Conservation (phyloP, 2,329 filamentous ascomycete species). For the Calonectria ilicicola region DNA sequence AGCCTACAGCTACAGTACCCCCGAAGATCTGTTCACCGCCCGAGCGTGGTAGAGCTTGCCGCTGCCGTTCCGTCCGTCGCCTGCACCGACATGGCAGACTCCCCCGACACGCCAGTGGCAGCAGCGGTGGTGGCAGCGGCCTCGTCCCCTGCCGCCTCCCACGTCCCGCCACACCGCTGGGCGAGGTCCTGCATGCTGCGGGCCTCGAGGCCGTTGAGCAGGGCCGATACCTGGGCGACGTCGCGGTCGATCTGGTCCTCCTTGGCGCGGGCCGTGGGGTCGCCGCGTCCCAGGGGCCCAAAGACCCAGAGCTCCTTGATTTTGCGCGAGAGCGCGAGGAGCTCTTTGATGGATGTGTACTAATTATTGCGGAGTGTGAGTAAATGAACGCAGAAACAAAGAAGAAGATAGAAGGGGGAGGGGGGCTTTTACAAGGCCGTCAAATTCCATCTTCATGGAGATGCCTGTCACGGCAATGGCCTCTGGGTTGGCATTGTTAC, state of each 20-base stretch:
- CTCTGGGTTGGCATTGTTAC: constrained; percentile 53
- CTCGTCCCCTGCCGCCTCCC: constrained; percentile 44
- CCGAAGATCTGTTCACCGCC: not conserved
- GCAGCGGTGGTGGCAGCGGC: constrained; percentile 19
- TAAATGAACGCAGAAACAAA: not conserved
- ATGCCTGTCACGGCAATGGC: constrained; percentile 57
- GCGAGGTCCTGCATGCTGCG: constrained; percentile 50
- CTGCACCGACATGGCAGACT: constrained; percentile 8
- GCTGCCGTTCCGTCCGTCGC: not conserved
- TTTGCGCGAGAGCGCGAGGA: constrained; percentile 56
- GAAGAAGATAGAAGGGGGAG: too few species aligned
- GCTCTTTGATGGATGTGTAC: constrained; percentile 59
- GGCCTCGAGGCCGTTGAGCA: constrained; percentile 52
- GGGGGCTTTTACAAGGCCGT: constrained; percentile 50
- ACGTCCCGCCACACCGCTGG: constrained; percentile 50
- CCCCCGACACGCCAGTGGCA: constrained; percentile 5
- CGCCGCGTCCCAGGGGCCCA: constrained; percentile 54
- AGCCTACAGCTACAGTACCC: not conserved
- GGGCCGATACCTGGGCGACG: constrained; percentile 48
- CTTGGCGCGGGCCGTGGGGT: constrained; percentile 49
- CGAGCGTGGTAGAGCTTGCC: not conserved
- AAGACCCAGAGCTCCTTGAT: constrained; percentile 62
- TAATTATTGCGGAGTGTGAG: constrained; percentile 21
- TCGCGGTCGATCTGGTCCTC: constrained; percentile 52
- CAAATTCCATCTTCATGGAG: constrained; percentile 59